Base-by-base conservation (phyloP, 2,329 filamentous ascomycete genomes). In the Davidsoniella australis region DNA sequence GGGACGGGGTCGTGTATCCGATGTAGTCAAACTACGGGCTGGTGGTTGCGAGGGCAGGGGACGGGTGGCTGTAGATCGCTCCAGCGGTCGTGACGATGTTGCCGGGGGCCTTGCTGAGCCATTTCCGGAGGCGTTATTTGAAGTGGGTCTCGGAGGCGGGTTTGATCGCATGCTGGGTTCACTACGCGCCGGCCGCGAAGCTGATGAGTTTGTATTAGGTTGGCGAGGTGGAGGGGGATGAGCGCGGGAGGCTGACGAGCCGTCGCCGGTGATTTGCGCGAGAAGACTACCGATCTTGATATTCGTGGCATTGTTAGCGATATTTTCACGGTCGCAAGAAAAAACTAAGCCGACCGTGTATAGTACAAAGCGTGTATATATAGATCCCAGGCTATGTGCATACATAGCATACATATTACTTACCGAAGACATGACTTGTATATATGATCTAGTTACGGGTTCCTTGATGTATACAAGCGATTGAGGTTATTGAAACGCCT, bases 51-150 rank as follows among this genome's bases (percentile, higher is more conserved):
- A 49, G 3, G 58, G 52, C 44, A 61, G 60, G 26, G 59, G 56
- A 17, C 60, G 58, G 52, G 62, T 55, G 49, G 61, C 60, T 26
- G 59, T 58, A 39, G 61, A 20, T n/a, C 18, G 23, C 16, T 50
- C 58, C 45, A 55, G 56, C 7, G 62, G 49, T 41, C 39, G 50
- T 20, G 47, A 54, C 41, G 48, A 46, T 29, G 26, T 26, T 26
- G 48, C 41, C 40, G 51, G 43, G 41, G n/a, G 42, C 20, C 41
- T 42, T 29, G 24, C 42, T 24, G 26, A 33, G 17, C 44, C 48
- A 23, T 23, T 45, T 36, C 47, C 17, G 36, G 38, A 41, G 3
- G 26, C 16, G 23, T n/a, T 18, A 43, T 14, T 10, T n/a, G 41
- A 24, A 10, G n/a, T 43, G 8, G 41, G 7, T 43, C 23, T 16